phyloP scores from a whole-genome alignment of 1,284 basidiomycete genomes.

The Tilletiaria anomala region DNA sequence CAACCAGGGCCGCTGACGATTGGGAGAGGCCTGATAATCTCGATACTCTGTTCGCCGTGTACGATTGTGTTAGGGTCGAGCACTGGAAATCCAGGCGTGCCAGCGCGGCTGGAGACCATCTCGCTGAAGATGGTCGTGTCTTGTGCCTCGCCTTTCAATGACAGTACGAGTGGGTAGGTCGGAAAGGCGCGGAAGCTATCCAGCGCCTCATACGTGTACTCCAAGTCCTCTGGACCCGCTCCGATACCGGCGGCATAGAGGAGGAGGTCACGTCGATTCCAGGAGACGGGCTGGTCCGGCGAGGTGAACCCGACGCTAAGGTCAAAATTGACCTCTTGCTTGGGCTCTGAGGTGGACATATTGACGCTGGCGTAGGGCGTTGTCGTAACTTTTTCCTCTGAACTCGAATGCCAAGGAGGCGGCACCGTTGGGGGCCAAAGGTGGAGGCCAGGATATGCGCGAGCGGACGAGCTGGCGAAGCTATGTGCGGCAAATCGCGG shows the following conservation, averaged over 20 bases:
- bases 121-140: constrained; percentile 37
- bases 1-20: constrained; percentile 19
- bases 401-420: too few species aligned
- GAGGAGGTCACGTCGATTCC: too few species aligned
- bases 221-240: constrained; percentile 79
- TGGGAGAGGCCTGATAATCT: constrained; percentile 35
- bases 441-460: too few species aligned
- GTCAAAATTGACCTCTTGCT: too few species aligned
- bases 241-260: constrained; percentile 92
- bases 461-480: too few species aligned
- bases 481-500: too few species aligned
- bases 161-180: constrained; percentile 52
- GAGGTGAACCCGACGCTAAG: too few species aligned
- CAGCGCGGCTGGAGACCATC: constrained; percentile 13
- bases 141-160: constrained; percentile 18
- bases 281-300: too few species aligned
- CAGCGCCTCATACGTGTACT: constrained; percentile 80
- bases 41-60: constrained; percentile 40
- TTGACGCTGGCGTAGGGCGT: too few species aligned
- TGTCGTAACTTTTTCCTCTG: too few species aligned
- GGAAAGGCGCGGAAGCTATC: constrained; percentile 75
- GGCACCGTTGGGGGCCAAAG: too few species aligned
- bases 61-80: constrained; percentile 40
- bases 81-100: constrained; percentile 20
- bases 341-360: too few species aligned